Conservation (phyloP, 495 filamentous ascomycete genomes). For the Aspergillus coremiiformis region DNA sequence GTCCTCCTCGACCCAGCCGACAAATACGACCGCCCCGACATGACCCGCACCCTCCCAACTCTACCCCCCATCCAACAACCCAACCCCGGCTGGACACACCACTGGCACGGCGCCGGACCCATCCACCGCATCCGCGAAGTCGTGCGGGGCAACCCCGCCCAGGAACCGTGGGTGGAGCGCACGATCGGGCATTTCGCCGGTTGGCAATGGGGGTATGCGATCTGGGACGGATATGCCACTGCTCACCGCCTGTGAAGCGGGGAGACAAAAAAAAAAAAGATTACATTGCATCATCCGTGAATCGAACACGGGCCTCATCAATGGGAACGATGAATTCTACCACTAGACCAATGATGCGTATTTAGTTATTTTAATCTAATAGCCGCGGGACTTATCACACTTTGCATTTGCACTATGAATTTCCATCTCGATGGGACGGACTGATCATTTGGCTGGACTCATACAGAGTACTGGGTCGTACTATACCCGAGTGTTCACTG, state of each 20-base stretch:
- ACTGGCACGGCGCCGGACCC: conserved; percentile 2
- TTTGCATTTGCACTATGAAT: no score
- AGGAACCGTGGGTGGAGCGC: neutral
- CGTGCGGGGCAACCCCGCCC: neutral
- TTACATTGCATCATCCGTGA: conserved; percentile 45
- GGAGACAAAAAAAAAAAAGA: conserved; percentile 10
- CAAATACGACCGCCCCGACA: neutral
- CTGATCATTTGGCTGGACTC: no score
- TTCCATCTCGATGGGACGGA: no score
- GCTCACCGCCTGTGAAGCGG: neutral
- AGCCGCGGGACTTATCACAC: no score
- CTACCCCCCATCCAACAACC: conserved; percentile 2
- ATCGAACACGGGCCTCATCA: conserved; percentile 54
- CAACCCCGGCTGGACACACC: conserved; percentile 3
- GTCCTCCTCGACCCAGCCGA: conserved; percentile 2
- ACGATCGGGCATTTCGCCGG: conserved; percentile 3
- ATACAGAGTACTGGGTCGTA: no score
- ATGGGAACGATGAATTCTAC: conserved; percentile 56
- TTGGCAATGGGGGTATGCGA: conserved; percentile 8
- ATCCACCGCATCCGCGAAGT: neutral
- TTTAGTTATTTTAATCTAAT: no score
- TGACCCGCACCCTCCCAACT: neutral
- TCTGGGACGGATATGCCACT: neutral
- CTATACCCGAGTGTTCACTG: no score
- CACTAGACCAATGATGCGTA: conserved; percentile 50